Conservation (phyloP, 75 land plant species). For the Picea glauca region DNA sequence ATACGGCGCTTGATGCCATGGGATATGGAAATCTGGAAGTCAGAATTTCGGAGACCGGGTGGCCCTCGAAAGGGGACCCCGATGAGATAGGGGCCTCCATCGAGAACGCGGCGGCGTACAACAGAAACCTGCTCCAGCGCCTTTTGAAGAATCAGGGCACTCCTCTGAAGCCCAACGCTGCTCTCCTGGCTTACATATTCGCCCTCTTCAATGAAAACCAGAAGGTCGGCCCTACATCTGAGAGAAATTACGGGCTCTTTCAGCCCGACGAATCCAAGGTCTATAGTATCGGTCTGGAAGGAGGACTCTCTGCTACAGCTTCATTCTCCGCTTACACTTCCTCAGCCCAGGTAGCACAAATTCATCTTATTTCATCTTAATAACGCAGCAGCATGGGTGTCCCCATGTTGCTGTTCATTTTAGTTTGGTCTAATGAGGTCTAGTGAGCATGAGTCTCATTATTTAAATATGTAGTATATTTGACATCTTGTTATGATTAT, state of each 20-base stretch:
- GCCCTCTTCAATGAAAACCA: conserved; percentile 72
- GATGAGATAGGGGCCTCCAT: conserved; percentile 58
- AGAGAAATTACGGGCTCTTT: conserved; percentile 75
- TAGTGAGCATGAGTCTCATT: no score
- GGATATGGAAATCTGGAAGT: conserved; percentile 53
- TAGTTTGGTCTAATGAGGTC: no score
- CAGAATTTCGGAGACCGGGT: conserved; percentile 75
- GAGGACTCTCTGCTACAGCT: conserved; percentile 18
- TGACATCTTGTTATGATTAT: no score
- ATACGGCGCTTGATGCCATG: conserved; percentile 40
- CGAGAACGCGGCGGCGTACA: conserved; percentile 52
- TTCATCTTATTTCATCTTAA: no score
- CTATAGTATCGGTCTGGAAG: conserved; percentile 57
- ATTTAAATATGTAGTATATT: no score
- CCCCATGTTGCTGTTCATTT: no score
- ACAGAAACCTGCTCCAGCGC: conserved; percentile 51
- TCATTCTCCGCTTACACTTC: conserved; percentile 36
- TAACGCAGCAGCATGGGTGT: no score
- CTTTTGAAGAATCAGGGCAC: conserved; percentile 55
- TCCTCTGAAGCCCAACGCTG: conserved; percentile 47
- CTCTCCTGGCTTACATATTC: conserved; percentile 59
- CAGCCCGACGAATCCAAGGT: conserved; percentile 57
- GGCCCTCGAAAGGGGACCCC: conserved; percentile 73
- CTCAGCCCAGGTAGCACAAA: conserved; percentile 13
- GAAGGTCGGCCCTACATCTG: conserved; percentile 83